Evolutionary conservation across 2,329 filamentous ascomycete species (phyloP), one percentile per base, ranked within the genome.

Genomic region (Monilinia aucupariae): DNA sequence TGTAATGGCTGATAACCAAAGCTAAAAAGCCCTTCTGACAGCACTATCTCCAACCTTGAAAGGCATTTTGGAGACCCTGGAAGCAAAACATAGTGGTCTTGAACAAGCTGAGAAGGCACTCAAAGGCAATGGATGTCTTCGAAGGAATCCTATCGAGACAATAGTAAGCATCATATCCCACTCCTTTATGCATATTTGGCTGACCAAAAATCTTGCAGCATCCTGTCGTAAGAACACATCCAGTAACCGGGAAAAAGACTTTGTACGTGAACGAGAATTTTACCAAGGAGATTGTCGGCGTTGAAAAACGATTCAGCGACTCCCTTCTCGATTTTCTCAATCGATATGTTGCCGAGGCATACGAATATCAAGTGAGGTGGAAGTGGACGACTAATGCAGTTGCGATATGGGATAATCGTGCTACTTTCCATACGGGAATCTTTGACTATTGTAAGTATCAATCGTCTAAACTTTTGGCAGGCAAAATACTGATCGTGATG

Each of bases 11-110:
- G 4, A 39, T 39, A 3, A 10, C 61, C 77, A 78, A 0, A 73
- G 80, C 0, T 79, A 81, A 41, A 45, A 73, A 79, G 0, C 79
- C 80, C 9, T 43, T 51, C 1, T 56, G 25, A 7, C n/a, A 53
- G 50, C 55, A 64, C 27, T 56, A 52, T 43, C 53, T 22, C 34
- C 50, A 58, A 54, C n/a, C 10, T 15, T 63, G 12, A 62, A 53
- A 62, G 27, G 20, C 1, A 62, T 50, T 47, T 43, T 53, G 43
- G 49, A 50, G 50, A 51, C 32, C 4, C 37, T 56, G 27, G 39
- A 62, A 45, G 50, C 51, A n/a, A 64, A 62, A n/a, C 48, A 61
- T 27, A 53, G 49, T 47, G 45, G 50, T 5, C 52, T 49, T 43
- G 48, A 55, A 30, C 60, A 64, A 34, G 39, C 49, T 20, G 45